Conservation (phyloP, 2,329 filamentous ascomycete species). For the Fonsecaea multimorphosa region DNA sequence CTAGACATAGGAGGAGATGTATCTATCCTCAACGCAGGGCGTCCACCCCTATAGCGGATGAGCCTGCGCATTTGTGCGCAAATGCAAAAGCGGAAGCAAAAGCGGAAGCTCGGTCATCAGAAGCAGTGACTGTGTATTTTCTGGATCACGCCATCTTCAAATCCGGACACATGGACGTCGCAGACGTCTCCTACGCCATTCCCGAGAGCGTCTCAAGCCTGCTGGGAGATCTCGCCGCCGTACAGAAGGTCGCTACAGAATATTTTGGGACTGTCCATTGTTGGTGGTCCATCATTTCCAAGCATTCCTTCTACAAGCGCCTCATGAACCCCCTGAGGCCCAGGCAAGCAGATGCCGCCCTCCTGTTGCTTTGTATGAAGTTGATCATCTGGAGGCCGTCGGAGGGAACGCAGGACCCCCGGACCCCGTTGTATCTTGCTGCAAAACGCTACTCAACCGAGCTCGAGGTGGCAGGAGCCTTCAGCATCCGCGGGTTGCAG, state of each 20-base stretch:
- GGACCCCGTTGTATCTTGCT: slow-evolving; percentile 30
- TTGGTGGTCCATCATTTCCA: slow-evolving; percentile 41
- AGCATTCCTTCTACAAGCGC: slow-evolving; percentile 34
- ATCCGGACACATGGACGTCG: not conserved
- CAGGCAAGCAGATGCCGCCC: slow-evolving; percentile 14
- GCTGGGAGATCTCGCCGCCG: not conserved
- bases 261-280: slow-evolving; percentile 37
- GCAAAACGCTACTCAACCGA: slow-evolving; percentile 28
- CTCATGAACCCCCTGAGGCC: slow-evolving; percentile 28
- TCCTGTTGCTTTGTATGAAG: slow-evolving; percentile 20
- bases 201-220: not conserved
- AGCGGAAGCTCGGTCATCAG: not conserved
- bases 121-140: slow-evolving; percentile 4
- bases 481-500: slow-evolving; percentile 41
- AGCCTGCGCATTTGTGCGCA: too few relatives aligned
- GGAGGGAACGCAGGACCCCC: slow-evolving; percentile 8
- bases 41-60: not conserved
- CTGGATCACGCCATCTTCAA: slow-evolving; percentile 12
- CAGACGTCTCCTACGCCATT: not conserved
- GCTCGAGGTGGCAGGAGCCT: slow-evolving; percentile 37
- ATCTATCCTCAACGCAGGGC: not conserved
- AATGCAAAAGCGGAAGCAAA: not conserved
- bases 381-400: slow-evolving; percentile 17
- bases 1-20: slow-evolving; percentile 10
- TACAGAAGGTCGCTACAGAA: not conserved